Evolutionary conservation across 2,329 filamentous ascomycete species (phyloP).

Genomic region (Calycina herbarum): DNA sequence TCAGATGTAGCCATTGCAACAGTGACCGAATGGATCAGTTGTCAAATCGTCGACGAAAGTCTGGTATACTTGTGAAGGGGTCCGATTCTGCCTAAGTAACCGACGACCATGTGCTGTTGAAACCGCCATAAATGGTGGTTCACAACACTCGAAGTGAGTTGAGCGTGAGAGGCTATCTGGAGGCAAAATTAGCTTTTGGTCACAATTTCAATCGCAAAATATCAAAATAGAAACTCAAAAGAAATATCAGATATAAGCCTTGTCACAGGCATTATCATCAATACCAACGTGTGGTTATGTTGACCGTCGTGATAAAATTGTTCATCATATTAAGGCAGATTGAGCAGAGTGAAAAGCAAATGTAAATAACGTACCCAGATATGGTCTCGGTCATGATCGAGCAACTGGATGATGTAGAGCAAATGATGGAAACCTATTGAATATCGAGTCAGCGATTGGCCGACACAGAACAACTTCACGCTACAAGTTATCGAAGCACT

Average conservation of each 20-base stretch:
- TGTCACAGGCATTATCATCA: conserved; percentile 83
- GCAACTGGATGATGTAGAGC: not conserved
- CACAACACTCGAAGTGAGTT: too few species aligned
- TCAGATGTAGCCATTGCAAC: too few species aligned
- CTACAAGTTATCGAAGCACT: conserved; percentile 29
- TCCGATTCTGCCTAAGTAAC: not conserved
- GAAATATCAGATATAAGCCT: conserved; percentile 50
- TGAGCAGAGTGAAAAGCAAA: conserved; percentile 15
- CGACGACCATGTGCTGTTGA: not conserved
- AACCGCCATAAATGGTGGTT: not conserved
- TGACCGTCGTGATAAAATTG: conserved; percentile 83
- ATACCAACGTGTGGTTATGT: conserved; percentile 70
- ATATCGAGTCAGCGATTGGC: conserved; percentile 22
- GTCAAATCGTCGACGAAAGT: not conserved
- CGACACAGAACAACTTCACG: conserved; percentile 1
- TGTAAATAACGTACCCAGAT: conserved; percentile 22
- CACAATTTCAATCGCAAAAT: not conserved
- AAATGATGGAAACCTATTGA: not conserved
- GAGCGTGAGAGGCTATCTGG: not conserved
- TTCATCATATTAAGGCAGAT: conserved; percentile 64
- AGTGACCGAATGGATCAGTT: too few species aligned
- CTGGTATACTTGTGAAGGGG: not conserved
- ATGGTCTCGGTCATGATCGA: not conserved
- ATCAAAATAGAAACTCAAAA: conserved; percentile 10
- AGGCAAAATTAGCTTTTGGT: not conserved